A percentile compares a stretch with the other conserved stretches of the same genome.
Evolutionary conservation across 345 rosid genomes (phyloP).

Genomic region (Salix arbutifolia): DNA sequence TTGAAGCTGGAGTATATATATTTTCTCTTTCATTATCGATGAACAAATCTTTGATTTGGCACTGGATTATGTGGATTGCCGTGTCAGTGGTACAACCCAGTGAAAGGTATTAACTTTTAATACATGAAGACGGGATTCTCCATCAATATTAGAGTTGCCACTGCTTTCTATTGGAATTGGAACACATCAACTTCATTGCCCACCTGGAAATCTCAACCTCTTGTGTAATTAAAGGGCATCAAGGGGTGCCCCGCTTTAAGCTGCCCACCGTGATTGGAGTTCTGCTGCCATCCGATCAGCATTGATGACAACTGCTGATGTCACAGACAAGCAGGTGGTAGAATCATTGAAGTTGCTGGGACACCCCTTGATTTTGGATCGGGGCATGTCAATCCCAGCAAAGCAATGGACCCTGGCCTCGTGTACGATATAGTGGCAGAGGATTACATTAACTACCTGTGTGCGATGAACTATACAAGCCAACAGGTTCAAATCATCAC

Average conservation of each 20-base stretch:
- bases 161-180: background rate
- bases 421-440: conserved; percentile 35
- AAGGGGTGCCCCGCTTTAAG: background rate
- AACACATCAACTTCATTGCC: background rate
- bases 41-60: background rate
- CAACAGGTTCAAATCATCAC: conserved; percentile 31
- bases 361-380: conserved; percentile 51
- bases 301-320: conserved; percentile 44
- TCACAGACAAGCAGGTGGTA: conserved; percentile 15
- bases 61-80: background rate
- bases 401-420: conserved; percentile 44
- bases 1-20: background rate
- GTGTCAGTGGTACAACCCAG: background rate
- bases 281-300: conserved; percentile 44
- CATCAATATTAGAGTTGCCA: background rate
- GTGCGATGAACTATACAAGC: conserved; percentile 37
- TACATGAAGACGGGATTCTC: background rate
- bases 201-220: no score
- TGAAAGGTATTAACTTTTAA: background rate
- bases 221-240: no score
- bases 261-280: conserved; percentile 38
- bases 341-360: conserved; percentile 27
- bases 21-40: background rate
- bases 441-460: conserved; percentile 33
- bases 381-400: conserved; percentile 41